Conservation (phyloP, 2,329 filamentous ascomycete species). For the Cladobotryum mycophilum region DNA sequence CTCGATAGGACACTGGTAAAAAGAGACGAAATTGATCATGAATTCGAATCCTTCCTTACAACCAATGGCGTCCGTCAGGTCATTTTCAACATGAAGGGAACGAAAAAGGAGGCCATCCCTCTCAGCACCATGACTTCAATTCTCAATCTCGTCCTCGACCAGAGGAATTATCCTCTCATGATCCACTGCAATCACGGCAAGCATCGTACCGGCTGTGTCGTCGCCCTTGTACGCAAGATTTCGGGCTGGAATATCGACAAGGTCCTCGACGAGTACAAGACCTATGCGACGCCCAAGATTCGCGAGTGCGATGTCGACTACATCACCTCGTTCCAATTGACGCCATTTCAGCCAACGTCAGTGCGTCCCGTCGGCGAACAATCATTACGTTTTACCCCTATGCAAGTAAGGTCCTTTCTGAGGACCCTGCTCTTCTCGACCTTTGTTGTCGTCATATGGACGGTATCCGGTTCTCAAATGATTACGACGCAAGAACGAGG, state of each 20-base stretch:
- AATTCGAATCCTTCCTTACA: slow-evolving; percentile 56
- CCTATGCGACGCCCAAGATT: slow-evolving; percentile 55
- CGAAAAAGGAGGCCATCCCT: slow-evolving; percentile 72
- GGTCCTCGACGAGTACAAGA: slow-evolving; percentile 67
- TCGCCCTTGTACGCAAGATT: slow-evolving; percentile 70
- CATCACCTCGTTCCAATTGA: slow-evolving; percentile 44
- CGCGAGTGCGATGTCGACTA: slow-evolving; percentile 56
- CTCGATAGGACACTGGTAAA: slow-evolving; percentile 54
- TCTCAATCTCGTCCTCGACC: slow-evolving; percentile 64
- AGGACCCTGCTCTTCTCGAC: slow-evolving; percentile 38
- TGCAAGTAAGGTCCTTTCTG: slow-evolving; percentile 32
- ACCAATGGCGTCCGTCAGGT: slow-evolving; percentile 64
- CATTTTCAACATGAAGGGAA: slow-evolving; percentile 75
- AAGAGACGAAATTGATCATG: slow-evolving; percentile 49
- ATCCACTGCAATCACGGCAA: slow-evolving; percentile 94
- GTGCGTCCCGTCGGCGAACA: neutral
- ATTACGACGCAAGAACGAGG: slow-evolving; percentile 13
- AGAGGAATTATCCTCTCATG: slow-evolving; percentile 69
- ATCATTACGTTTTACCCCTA: slow-evolving; percentile 14
- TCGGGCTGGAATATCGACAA: slow-evolving; percentile 58
- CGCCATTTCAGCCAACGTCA: slow-evolving; percentile 23
- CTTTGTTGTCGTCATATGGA: slow-evolving; percentile 38
- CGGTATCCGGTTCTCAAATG: slow-evolving; percentile 32
- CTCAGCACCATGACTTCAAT: slow-evolving; percentile 62
- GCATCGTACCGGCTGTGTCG: slow-evolving; percentile 87